Percentiles rank a stretch among this genome's conserved stretches.
Conservation (phyloP, 257 asterid species). For the Capsicum pubescens region DNA sequence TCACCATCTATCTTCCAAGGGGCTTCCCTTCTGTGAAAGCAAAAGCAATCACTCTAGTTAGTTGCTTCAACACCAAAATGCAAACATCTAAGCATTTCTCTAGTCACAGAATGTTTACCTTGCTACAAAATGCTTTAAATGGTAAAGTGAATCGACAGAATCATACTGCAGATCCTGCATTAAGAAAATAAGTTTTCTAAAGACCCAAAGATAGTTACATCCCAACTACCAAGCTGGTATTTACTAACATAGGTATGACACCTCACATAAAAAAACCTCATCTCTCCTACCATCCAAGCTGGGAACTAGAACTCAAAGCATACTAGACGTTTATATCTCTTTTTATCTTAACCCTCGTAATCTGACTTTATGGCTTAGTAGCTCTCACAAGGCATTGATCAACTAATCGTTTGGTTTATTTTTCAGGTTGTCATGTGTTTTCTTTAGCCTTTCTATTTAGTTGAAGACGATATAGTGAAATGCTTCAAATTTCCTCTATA, state of each 20-base stretch:
- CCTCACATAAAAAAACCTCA: neutral
- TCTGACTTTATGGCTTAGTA: neutral
- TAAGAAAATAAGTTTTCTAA: neutral
- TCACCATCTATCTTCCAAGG: conserved; percentile 97
- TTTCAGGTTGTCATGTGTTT: neutral
- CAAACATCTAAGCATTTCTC: neutral
- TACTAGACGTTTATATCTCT: neutral
- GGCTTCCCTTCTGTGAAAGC: conserved; percentile 77
- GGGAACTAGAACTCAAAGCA: neutral
- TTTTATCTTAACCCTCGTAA: neutral
- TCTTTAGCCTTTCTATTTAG: neutral
- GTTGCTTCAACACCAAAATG: neutral
- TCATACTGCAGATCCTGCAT: conserved; percentile 83
- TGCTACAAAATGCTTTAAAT: conserved; percentile 75
- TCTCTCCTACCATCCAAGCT: conserved; percentile 9
- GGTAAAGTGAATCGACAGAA: conserved; percentile 63
- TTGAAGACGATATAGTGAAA: neutral
- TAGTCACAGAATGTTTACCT: conserved; percentile 56
- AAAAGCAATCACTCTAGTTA: conserved; percentile 26
- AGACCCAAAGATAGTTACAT: neutral
- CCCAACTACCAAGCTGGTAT: neutral
- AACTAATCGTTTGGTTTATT: neutral
- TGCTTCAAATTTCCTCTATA: neutral
- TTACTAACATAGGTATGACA: neutral
- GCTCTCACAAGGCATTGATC: neutral